Evolutionary conservation across 345 rosid species (phyloP).

Genomic region (Euphorbia peplus): DNA sequence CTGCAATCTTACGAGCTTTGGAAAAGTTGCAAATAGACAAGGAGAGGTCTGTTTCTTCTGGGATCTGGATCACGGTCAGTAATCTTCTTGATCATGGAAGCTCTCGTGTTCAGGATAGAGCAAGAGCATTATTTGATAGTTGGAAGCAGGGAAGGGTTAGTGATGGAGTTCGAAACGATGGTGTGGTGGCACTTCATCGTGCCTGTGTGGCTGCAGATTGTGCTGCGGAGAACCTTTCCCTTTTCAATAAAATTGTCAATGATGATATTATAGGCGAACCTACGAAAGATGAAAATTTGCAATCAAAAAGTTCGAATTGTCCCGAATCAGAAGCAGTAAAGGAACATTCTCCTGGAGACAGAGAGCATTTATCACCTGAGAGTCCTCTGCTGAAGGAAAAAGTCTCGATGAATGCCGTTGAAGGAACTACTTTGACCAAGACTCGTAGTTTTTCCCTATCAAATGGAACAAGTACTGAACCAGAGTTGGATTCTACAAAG

Average conservation of each 20-base stretch:
- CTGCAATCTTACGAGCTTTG: conserved; percentile 64
- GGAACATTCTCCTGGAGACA: conserved; percentile 34
- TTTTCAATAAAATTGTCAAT: conserved; percentile 31
- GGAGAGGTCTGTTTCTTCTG: conserved; percentile 65
- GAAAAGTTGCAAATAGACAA: conserved; percentile 65
- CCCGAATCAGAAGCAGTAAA: conserved; percentile 33
- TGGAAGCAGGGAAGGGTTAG: conserved; percentile 46
- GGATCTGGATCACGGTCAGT: conserved; percentile 62
- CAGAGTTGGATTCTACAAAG: conserved; percentile 34
- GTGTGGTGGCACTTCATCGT: conserved; percentile 26
- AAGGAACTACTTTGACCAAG: conserved; percentile 32
- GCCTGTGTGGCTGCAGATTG: conserved; percentile 30
- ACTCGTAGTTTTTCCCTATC: conserved; percentile 30
- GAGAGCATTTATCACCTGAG: conserved; percentile 38
- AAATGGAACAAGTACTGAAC: conserved; percentile 36
- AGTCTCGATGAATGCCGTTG: conserved; percentile 15
- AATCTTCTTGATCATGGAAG: conserved; percentile 63
- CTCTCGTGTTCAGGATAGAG: conserved; percentile 62
- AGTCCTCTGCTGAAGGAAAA: conserved; percentile 37
- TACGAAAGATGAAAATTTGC: conserved; percentile 30
- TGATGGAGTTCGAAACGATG: conserved; percentile 28
- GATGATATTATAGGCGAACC: conserved; percentile 36
- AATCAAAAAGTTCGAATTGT: conserved; percentile 34
- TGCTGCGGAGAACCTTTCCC: conserved; percentile 33
- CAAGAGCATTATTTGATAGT: conserved; percentile 53